These are phyloP conservation scores for Neofusicoccum kwambonambiense DNA, from an alignment of 2,329 filamentous ascomycete species.

Conservation along the genomic window DNA sequence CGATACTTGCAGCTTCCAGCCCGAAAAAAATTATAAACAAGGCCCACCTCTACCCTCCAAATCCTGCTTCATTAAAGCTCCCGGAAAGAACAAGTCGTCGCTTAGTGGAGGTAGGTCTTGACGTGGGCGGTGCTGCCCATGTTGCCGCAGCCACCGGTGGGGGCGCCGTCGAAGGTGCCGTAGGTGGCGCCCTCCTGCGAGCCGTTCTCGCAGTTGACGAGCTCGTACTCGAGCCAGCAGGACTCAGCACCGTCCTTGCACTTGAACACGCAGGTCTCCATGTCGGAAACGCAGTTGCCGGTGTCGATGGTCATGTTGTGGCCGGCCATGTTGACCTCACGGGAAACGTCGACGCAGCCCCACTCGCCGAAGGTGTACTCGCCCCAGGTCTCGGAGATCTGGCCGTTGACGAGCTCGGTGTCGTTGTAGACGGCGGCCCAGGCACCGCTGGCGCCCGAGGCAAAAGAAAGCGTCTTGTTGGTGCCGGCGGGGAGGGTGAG, in stretches of 20 bases:
- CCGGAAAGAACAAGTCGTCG: not conserved
- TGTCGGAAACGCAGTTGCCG: conserved; percentile 43
- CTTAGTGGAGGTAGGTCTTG: conserved; percentile 18
- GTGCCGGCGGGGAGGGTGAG: conserved; percentile 40
- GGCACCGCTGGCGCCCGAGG: conserved; percentile 38
- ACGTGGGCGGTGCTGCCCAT: conserved; percentile 15
- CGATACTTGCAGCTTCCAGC: not conserved
- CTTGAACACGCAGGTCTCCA: conserved; percentile 45
- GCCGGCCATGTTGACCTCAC: conserved; percentile 47
- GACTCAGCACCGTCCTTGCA: conserved; percentile 36
- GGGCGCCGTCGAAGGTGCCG: conserved; percentile 19
- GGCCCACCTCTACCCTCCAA: conserved; percentile 6
- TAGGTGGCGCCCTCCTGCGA: conserved; percentile 17
- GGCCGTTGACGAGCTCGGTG: conserved; percentile 33
- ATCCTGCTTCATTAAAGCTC: conserved; percentile 1
- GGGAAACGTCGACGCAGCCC: conserved; percentile 45
- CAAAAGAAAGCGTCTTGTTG: conserved; percentile 39
- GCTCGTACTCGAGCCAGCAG: conserved; percentile 28
- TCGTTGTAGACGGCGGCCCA: conserved; percentile 28
- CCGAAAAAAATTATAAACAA: conserved; percentile 12
- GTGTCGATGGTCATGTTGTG: conserved; percentile 39
- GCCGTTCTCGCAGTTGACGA: conserved; percentile 22
- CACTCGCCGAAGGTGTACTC: conserved; percentile 42
- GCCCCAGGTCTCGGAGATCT: conserved; percentile 46
- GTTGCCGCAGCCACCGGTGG: conserved; percentile 19